A percentile compares a stretch with the other conserved stretches of the same genome.
Conservation (phyloP, 306 rosid species). For the Vicia villosa region DNA sequence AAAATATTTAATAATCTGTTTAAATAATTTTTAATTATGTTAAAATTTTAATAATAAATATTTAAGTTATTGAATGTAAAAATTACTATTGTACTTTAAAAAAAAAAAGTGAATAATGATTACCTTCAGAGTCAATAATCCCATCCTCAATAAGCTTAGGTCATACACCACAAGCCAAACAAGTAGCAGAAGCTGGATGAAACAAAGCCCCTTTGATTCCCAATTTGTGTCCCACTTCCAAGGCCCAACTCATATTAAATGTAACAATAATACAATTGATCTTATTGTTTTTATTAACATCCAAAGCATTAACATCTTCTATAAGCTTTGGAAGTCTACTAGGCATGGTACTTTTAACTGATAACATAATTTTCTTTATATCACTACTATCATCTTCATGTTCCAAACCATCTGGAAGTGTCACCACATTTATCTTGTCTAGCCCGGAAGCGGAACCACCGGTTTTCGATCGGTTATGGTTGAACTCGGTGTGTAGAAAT, state of each 20-base stretch:
- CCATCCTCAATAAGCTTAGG: constrained; percentile 49
- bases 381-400: constrained; percentile 47
- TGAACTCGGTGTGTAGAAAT: constrained; percentile 39
- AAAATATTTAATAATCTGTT: no score
- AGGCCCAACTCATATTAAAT: not conserved
- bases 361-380: not conserved
- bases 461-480: constrained; percentile 16
- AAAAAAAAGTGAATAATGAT: not conserved
- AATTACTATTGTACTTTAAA: no score
- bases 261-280: constrained; percentile 46
- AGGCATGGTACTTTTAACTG: constrained; percentile 42
- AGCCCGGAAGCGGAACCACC: not conserved
- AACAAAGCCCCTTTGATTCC: constrained; percentile 46
- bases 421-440: constrained; percentile 28
- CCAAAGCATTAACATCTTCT: constrained; percentile 34
- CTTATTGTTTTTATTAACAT: constrained; percentile 15
- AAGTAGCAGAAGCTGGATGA: constrained; percentile 48
- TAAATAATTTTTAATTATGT: no score
- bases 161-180: constrained; percentile 10
- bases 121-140: constrained; percentile 40
- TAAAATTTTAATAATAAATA: no score
- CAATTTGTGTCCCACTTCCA: constrained; percentile 46
- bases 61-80: no score
- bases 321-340: constrained; percentile 43
- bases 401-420: constrained; percentile 51